Conservation (phyloP, 202 grass and related monocot genomes). For the Elaeis oleifera region DNA sequence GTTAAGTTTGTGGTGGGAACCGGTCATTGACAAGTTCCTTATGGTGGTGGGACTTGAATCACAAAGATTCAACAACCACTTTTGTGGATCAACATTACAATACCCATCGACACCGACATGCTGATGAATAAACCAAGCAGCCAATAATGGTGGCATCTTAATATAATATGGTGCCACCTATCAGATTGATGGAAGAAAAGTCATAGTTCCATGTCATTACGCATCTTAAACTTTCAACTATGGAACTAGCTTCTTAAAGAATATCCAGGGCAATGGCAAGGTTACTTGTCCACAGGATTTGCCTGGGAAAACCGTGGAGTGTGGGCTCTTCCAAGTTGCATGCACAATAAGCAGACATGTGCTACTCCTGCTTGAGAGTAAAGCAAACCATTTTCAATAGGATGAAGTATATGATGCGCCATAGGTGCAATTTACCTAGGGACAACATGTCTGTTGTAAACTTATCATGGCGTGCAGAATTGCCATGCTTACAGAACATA, state of each 20-base stretch:
- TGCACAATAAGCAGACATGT: too few relatives aligned
- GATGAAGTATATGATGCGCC: too few relatives aligned
- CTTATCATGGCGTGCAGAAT: too few relatives aligned
- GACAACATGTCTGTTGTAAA: too few relatives aligned
- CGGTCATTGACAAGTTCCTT: too few relatives aligned
- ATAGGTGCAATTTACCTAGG: too few relatives aligned
- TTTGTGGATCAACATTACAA: background rate
- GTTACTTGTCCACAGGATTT: background rate
- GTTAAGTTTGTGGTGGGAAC: too few relatives aligned
- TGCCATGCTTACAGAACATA: too few relatives aligned
- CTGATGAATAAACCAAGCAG: background rate
- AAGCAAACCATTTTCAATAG: too few relatives aligned
- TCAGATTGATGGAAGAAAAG: background rate
- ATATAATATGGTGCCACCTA: background rate
- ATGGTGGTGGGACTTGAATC: background rate
- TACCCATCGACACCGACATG: background rate
- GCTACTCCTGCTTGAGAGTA: too few relatives aligned
- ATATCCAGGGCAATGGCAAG: background rate
- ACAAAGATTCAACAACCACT: too few relatives aligned
- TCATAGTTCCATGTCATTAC: background rate
- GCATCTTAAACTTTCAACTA: background rate
- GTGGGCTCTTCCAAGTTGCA: background rate
- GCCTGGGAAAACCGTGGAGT: background rate
- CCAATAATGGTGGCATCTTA: background rate
- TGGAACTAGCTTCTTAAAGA: background rate